Base-by-base conservation (phyloP, 805 yeast species). In the Scheffersomyces spartinae region DNA sequence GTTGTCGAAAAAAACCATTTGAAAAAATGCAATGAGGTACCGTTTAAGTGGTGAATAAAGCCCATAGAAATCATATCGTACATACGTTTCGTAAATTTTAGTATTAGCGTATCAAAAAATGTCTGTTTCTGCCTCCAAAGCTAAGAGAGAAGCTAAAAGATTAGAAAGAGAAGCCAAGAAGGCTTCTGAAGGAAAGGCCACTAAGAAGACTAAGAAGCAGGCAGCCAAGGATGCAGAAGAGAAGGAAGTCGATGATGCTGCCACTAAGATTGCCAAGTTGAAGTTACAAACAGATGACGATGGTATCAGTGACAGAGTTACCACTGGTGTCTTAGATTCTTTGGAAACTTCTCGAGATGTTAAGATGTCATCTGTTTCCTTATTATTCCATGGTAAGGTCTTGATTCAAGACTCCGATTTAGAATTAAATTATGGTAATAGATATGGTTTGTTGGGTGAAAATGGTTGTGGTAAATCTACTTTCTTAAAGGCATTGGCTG, bases 381-480 rank as follows among this genome's bases (percentile, higher is more conserved):
- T 88, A 40, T 71, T 85, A 39, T 91, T 91, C 77, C 98, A 91
- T 59, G 98, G 98, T 64, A 88, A 86, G 53, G 96, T 91, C 30
- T 64, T 91, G 51, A 71, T 88, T 43, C 95, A 84, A 61, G 97
- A 91, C 59, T 79, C 96, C 20, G 68, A 67, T 25, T 61, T 91
- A 42, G 98, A 91, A 64, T 73, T 91, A 59, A 91, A 91, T 64
- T 88, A 76, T 56, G 98, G 97, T 52, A 80, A 96, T 64, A 78
- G 95, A 61, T 91, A 91, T 54, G 98, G 98, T 63, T 68, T 91
- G 35, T 69, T 91, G 49, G 98, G 98, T 48, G 97, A 86, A 60
- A 91, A 91, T 57, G 98, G 98, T 39, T 91, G 97, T 65, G 98
- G 98, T 64, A 91, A 91, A 61, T 85, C 96, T 24, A 91, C 98